Base-by-base conservation (phyloP, 148 eudicot genomes). In the Camellia lanceoleosa region DNA sequence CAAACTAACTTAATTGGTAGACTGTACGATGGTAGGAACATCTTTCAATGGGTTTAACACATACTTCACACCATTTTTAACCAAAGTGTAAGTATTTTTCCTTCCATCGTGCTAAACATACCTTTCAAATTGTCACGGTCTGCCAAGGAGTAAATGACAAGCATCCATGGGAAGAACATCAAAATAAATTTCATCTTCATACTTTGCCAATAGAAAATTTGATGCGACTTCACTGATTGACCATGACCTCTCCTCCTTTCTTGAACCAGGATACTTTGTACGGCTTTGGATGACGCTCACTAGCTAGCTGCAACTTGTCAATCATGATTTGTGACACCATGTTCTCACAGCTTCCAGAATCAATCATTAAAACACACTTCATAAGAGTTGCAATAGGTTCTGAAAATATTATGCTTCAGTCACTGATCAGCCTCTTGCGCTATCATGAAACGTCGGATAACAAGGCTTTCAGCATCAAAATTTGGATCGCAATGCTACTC, bases 331-430 rank as follows among this genome's bases (percentile, higher is more conserved):
- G 38, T 30, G 38, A 30, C 38, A 30, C 38, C 38, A 30, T 30
- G 38, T 30, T 30, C 38, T 30, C 38, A 19, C 42, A 65, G 20
- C 68, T 65, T 19, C 68, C 68, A 19, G 42, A 65, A 65, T 65
- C 68, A 65, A 65, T 65, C 68, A 65, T 65, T 23, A 65, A 9
- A 65, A 65, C 68, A 65, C 42, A 18, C 20, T 65, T 23, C 68
- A 23, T 65, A 3, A 10, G 68, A 65, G 12, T n/a, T 3, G 68
- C 15, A 65, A 65, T 67, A 67, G 42, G 18, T 67, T 41, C 44
- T 41, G 16, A 67, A 67, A 67, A 11, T 30, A 19, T 67, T 67
- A 67, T 14, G 16, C 46, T 41, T 67, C 46, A 67, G 46, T 44
- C 46, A 67, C 38, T 67, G 70, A 67, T 67, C n/a, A 38, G 30